Evolutionary conservation across 1,284 basidiomycete genomes (phyloP), one percentile per base, ranked within the genome.

Genomic region (Neonothopanus nambi): DNA sequence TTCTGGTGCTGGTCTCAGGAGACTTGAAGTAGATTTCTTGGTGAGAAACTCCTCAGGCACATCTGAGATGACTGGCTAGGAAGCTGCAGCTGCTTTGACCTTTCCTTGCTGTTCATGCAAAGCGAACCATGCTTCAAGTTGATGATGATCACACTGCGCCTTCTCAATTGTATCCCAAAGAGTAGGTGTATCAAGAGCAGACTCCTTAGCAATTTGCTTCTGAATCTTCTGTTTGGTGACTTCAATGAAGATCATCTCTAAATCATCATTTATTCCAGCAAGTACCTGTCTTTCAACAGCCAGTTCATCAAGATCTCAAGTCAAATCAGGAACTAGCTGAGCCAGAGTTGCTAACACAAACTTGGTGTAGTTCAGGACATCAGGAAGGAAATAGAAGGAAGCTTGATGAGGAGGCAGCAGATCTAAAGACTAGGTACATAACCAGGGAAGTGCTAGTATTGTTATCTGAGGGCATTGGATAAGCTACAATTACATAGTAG

Each of bases 291-390:
- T 80, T 68, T 95, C 92, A 1, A 75, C 64, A 2, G 76, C 79
- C 3, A 98, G 77, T 59, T 90, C 87, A 40, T 84, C 82, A 8
- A 95, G 71, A 59, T 98, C 93, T 42, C 73, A 76, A 0, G 82
- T 78, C 13, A 98, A 80, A 63, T 93, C 87, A 11, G 77, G 66
- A 41, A 89, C 76, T 59, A 97, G 80, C 65, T 95, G 89, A 5
- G 85, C 78, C 0, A 96, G 94, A 0, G 95, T 92, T 11, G 94
- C 95, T 18, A 99, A 85, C 92, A 98, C 97, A 73, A 98, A 97
- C 63, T 93, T 95, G 35, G 95, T 83, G 67, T 90, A 98, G 18
- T 79, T 75, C 60, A 89, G 87, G 23, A 97, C 91, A 65, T 98
- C 94, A 0, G 95, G 97, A 18, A 95, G 80, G 74, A 99, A 98